Evolutionary conservation across 768 basidiomycete genomes (phyloP).

Genomic region (Kwoniella sp.): DNA sequence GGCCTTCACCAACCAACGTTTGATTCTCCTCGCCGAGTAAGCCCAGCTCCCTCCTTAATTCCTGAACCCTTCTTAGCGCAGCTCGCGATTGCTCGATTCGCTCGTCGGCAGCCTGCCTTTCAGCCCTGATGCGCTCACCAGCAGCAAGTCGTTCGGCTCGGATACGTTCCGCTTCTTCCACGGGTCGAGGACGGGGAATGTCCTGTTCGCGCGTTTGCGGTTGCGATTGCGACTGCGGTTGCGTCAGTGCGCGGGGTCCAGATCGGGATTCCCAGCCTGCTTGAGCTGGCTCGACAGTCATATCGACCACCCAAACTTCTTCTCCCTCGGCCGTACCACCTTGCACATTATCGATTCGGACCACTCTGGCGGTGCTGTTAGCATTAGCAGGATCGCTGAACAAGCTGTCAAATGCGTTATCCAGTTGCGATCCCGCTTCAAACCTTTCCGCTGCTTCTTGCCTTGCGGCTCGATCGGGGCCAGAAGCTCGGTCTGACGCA

Average conservation of each 20-base stretch:
- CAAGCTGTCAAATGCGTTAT: background rate
- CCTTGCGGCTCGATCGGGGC: background rate
- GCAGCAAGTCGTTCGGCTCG: background rate
- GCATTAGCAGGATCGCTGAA: background rate
- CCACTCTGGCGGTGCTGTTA: background rate
- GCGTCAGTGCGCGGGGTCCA: no score
- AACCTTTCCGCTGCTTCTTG: background rate
- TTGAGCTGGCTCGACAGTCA: constrained; percentile 11
- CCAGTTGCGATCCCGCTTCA: background rate
- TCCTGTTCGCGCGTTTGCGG: no score
- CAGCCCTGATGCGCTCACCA: constrained; percentile 9
- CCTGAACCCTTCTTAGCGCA: constrained; percentile 2
- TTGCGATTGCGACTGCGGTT: no score
- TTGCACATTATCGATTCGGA: background rate
- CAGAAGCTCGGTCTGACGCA: background rate
- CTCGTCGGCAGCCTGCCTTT: constrained; percentile 17
- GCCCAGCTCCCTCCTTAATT: constrained; percentile 2
- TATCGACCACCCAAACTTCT: constrained; percentile 19
- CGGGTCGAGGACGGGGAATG: background rate
- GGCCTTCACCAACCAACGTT: background rate
- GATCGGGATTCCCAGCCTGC: background rate
- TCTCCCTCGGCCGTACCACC: background rate
- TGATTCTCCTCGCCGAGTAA: background rate
- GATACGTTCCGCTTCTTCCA: constrained; percentile 3
- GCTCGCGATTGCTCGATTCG: constrained; percentile 3